These are phyloP conservation scores for Penicillium sp. DNA, from an alignment of 2,329 filamentous ascomycete genomes.

Conservation along the genomic window DNA sequence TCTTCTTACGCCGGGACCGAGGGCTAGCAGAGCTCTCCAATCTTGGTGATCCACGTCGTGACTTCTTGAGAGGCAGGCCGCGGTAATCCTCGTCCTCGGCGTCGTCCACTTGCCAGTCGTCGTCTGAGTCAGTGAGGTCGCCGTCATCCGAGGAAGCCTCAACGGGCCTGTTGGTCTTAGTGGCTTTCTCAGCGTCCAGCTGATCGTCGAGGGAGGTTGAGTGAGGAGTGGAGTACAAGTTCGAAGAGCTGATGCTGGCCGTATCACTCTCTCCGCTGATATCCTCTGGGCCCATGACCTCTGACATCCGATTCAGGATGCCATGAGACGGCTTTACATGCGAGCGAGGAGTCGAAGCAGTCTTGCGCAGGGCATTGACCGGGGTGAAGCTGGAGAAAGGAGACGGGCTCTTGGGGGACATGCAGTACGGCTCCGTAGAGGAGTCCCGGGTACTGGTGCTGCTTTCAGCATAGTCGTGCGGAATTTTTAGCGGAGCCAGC, in stretches of 20 bases:
- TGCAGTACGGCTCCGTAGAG: constrained; percentile 37
- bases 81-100: constrained; percentile 22
- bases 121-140: constrained; percentile 13
- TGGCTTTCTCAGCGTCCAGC: not conserved
- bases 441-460: constrained; percentile 42
- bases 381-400: constrained; percentile 39
- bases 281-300: constrained; percentile 4
- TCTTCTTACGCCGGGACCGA: constrained; percentile 4
- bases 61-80: not conserved
- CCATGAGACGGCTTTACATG: constrained; percentile 22
- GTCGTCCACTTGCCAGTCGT: constrained; percentile 14
- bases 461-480: constrained; percentile 24
- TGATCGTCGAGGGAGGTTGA: constrained; percentile 9
- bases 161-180: not conserved
- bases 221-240: constrained; percentile 16
- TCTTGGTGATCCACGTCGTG: not conserved
- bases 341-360: constrained; percentile 2
- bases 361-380: constrained; percentile 40
- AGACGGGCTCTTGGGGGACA: constrained; percentile 42
- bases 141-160: constrained; percentile 1
- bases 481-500: constrained; percentile 15
- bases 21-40: not conserved
- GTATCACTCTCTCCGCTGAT: constrained; percentile 18
- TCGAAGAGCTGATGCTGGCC: constrained; percentile 14
- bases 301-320: constrained; percentile 23